Percentiles rank a stretch among this genome's conserved stretches.
Evolutionary conservation across 129 eudicot genomes (phyloP).

Genomic region (Flaveria ramosissima): DNA sequence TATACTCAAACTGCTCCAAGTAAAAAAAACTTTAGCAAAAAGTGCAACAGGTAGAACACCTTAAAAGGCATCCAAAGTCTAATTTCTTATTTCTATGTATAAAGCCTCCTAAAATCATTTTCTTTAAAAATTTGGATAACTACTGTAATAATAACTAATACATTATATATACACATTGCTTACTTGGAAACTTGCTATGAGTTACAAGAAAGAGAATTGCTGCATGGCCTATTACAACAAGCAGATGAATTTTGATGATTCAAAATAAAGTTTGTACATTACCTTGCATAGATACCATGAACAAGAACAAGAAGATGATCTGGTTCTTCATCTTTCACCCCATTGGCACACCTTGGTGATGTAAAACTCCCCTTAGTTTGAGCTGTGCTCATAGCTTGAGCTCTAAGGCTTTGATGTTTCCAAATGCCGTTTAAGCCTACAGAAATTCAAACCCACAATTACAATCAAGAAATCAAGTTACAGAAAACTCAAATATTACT

Average conservation of each 20-base stretch:
- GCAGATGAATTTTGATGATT: background rate
- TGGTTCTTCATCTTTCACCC: conserved; percentile 51
- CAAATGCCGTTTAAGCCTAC: conserved; percentile 55
- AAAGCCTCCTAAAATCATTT: background rate
- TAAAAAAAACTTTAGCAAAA: background rate
- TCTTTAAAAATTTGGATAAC: background rate
- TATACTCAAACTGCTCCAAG: background rate
- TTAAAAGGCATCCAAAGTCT: background rate
- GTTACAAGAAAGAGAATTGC: background rate
- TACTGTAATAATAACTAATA: background rate
- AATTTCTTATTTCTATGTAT: background rate
- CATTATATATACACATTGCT: background rate
- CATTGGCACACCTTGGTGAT: conserved; percentile 34
- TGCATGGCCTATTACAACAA: background rate
- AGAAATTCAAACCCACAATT: conserved; percentile 4
- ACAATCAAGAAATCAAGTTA: background rate
- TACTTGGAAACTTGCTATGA: background rate
- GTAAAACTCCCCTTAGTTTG: conserved; percentile 46
- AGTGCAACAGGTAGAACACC: background rate
- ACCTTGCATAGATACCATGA: conserved; percentile 96
- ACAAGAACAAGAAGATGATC: conserved; percentile 99
- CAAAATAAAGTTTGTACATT: conserved; percentile 9
- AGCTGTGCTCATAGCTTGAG: conserved; percentile 68
- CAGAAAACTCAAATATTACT: too few species aligned
- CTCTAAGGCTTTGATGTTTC: conserved; percentile 46